Percentiles rank a stretch among this genome's conserved stretches.
Evolutionary conservation across 2,329 filamentous ascomycete species (phyloP).

Genomic region (Gliomastix tumulicola): DNA sequence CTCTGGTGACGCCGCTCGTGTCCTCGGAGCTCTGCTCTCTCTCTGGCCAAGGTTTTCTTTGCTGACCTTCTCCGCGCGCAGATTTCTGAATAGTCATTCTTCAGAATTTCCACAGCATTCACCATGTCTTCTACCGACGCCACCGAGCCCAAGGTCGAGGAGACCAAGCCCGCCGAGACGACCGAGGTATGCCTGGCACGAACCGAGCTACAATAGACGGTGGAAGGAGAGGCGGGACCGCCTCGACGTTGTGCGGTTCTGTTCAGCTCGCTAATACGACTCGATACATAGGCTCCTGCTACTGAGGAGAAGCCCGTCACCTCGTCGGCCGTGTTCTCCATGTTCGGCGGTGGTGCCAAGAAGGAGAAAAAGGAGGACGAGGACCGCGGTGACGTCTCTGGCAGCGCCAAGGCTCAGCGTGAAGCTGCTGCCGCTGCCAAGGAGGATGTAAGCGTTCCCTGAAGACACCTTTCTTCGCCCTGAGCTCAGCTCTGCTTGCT

Average conservation of each 20-base stretch:
- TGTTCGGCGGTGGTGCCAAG: constrained; percentile 97
- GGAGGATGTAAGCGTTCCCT: constrained; percentile 50
- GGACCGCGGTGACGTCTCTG: constrained; percentile 79
- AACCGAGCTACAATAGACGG: too few species aligned
- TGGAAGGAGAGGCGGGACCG: too few species aligned
- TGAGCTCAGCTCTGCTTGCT: not conserved
- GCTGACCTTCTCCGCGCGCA: not conserved
- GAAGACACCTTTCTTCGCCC: too few species aligned
- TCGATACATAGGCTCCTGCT: constrained; percentile 5
- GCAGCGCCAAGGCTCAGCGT: constrained; percentile 75
- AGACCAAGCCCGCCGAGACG: constrained; percentile 34
- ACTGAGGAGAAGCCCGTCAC: constrained; percentile 36
- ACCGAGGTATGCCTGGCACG: too few species aligned
- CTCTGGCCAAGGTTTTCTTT: too few species aligned
- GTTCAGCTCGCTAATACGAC: too few species aligned
- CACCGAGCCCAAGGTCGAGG: constrained; percentile 48
- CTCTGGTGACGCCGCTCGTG: too few species aligned
- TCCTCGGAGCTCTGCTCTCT: too few species aligned
- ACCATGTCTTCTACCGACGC: constrained; percentile 43
- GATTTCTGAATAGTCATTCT: not conserved
- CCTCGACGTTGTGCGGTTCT: too few species aligned
- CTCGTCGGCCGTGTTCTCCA: constrained; percentile 77
- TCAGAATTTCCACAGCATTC: too few species aligned
- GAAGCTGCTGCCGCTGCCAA: constrained; percentile 57
- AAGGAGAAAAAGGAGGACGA: constrained; percentile 90